Base-by-base conservation (phyloP, 2,329 filamentous ascomycete genomes). In the Cylindrodendrum hubeiense region DNA sequence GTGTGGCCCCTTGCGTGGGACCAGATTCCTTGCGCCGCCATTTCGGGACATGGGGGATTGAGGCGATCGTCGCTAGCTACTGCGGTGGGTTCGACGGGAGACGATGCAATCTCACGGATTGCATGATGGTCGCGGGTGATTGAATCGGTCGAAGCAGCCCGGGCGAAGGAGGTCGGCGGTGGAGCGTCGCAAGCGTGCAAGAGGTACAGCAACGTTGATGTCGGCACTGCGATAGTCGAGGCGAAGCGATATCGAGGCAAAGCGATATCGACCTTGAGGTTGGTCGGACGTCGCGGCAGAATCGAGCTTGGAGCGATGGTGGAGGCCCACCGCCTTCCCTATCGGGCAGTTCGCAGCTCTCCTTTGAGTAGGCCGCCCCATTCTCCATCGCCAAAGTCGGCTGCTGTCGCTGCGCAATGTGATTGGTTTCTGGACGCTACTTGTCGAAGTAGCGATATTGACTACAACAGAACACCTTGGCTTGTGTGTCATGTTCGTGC, bases 1-100 rank as follows among this genome's bases (percentile, higher is more conserved):
- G 67, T 82, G 84, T 61, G 82, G 79, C 43, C 79, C 79, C 75
- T 79, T 85, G 68, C 84, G 84, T 65, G 83, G 77, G 70, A 67
- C 69, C 72, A 53, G 59, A 58, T 75, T 70, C 66, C 56, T 74
- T 63, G 65, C 64, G 66, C 60, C 65, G 60, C 70, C 73, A 75
- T 75, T 74, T 71, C 73, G 71, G 56, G 73, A 75, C 73, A 75
- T 75, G 70, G 65, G 68, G 60, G 64, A 61, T 71, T 63, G 67
- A 15, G 50, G 49, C 26, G 39, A 63, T 69, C n/a, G 63, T 73
- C 60, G 69, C 56, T 67, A 26, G 66, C 63, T 74, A 72, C 52
- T 59, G 58, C 39, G 64, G 51, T 62, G 47, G 47, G 21, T 72
- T 72, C 51, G 65, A 65, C 55, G 53, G 53, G 53, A 53, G 63